Base-by-base conservation (phyloP, 169 alveolate species). In the Eimeria praecox region DNA sequence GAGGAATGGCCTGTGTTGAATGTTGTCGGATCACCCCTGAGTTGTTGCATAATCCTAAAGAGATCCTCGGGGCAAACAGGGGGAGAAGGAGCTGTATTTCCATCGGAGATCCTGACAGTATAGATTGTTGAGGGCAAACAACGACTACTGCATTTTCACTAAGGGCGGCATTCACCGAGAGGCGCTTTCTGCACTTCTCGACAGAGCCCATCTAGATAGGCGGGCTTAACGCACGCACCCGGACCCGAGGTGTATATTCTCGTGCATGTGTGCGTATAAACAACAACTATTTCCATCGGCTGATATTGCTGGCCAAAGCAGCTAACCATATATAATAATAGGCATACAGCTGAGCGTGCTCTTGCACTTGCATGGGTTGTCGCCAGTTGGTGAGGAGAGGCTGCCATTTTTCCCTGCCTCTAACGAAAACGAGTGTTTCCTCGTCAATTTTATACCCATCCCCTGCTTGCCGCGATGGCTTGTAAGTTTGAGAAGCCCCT, bases 401-500 rank as follows among this genome's bases (percentile, higher is more conserved):
- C 0, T 83, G 8, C 71, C 2, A 16, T 33, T 30, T 83, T 20
- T 49, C 44, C 42, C n/a, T 33, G 30, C 35, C 35, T 49, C 77
- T 49, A 83, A n/a, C 75, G 75, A 49, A 33, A 3, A 46, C 44
- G 64, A 49, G 64, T 38, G 46, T 38, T 52, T 54, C 27, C 12
- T 22, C 69, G 30, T 12, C 18, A 33, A 16, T 16, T 35, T 33
- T 54, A 4, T 30, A 4, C 38, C 18, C 62, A 3, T 49, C 66
- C 89, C 30, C 42, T 78, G 14, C 73, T 52, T 24, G 75, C 54
- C 9, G 77, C 35, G 91, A 49, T 49, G 91, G 73, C 77, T 52
- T 33, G 75, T 24, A 52, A 46, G 22, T 18, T 56, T 83, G 86
- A 94, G 87, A 46, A 52, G 27, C 96, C 96, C 56, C 89, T 95